Conservation (phyloP, 305 asterid genomes). For the Caryopteris hybrid region DNA sequence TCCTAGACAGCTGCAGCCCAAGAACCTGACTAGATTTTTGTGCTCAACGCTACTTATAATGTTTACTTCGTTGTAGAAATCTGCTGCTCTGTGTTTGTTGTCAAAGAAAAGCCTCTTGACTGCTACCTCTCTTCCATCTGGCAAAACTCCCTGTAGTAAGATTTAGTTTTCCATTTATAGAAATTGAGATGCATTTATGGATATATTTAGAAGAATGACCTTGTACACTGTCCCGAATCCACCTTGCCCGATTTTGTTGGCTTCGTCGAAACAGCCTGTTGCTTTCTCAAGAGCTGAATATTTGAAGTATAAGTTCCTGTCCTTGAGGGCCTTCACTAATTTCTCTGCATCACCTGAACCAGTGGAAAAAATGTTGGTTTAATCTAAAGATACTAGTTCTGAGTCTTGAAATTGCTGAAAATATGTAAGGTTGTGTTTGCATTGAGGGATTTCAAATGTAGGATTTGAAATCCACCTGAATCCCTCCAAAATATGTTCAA, state of each 20-base stretch:
- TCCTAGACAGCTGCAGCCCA: slow-evolving; percentile 87
- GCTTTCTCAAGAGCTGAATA: slow-evolving; percentile 63
- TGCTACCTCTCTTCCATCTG: slow-evolving; percentile 79
- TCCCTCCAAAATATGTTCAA: no score
- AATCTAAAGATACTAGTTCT: background rate
- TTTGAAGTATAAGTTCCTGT: slow-evolving; percentile 56
- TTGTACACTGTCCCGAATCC: slow-evolving; percentile 72
- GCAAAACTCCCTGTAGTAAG: slow-evolving; percentile 61
- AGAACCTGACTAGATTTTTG: slow-evolving; percentile 60
- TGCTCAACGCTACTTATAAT: slow-evolving; percentile 73
- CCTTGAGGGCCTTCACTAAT: slow-evolving; percentile 38
- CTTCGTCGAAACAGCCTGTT: slow-evolving; percentile 50
- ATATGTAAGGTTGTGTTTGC: background rate
- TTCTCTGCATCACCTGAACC: slow-evolving; percentile 38
- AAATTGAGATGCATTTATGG: background rate
- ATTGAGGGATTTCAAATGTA: no score
- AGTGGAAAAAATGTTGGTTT: background rate
- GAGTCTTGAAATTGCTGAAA: background rate
- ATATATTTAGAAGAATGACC: slow-evolving; percentile 21
- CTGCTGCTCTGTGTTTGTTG: slow-evolving; percentile 68
- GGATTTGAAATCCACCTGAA: background rate
- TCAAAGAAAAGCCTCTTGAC: slow-evolving; percentile 80
- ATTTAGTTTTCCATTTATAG: background rate
- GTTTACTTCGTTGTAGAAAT: slow-evolving; percentile 88
- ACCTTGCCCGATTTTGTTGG: slow-evolving; percentile 76